Base-by-base conservation (phyloP, 805 yeast species). In the Cyberlindnera euphorbiiphila region DNA sequence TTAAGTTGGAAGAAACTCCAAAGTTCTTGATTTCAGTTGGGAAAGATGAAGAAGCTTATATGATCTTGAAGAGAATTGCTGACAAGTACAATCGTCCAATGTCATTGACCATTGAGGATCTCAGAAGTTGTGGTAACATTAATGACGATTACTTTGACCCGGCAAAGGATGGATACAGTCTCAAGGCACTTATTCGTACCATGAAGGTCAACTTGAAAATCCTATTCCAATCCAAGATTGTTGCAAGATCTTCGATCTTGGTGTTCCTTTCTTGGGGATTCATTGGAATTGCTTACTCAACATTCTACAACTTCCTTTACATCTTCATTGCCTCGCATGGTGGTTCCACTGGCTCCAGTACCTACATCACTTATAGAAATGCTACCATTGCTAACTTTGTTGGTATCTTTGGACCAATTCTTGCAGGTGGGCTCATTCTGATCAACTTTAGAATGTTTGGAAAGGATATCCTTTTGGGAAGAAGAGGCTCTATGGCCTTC, bases 401-500 rank as follows among this genome's bases (percentile, higher is more conserved):
- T 6, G 70, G 74, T 23, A 67, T 68, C 17, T 66, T 65, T 36
- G 79, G 78, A 15, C 78, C 78, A 11, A 47, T 71, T 10, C 54
- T 72, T 25, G 77, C 71, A 4, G 77, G 74, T 33, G 58, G 46
- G 33, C 13, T 53, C 30, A 49, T 50, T 16, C 24, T 45, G 11
- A 32, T 46, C 27, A 49, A 44, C 17, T 47, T 49, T 37, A 43
- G 29, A 4, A 32, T 27, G 1, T 34, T 29, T 16, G 44, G 44
- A 7, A 47, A 33, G 25, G 16, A 34, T 1, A 21, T 39, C 6
- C 18, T 34, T 11, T 60, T 76, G 22, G 81, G 83, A 6, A 65
- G 83, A 55, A 68, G 76, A 49, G 83, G 83, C 8, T 68, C 80
- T 1, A 64, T 78, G 67, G 59, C 61, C 1, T 57, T 65, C 24